Base-by-base conservation (phyloP, 1,284 basidiomycete species). In the Athelia sp. region DNA sequence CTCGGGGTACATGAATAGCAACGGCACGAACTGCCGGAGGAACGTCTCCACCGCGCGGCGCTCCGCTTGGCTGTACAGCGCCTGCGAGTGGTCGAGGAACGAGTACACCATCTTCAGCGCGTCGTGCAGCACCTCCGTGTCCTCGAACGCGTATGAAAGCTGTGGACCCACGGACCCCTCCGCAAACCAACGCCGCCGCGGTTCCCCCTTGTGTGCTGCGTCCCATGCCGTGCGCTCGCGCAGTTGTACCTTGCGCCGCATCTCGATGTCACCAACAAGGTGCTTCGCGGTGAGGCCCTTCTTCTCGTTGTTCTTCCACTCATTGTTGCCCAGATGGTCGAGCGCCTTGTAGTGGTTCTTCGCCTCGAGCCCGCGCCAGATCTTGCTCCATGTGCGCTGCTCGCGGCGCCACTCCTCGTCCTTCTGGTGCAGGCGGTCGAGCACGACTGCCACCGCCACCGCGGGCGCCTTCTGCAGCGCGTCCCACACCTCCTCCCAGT, bases 271-370 rank as follows among this genome's bases (percentile, higher is more conserved):
- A 40, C 76, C 78, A 43, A 98, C 84, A 60, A 99, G 89, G 54
- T 87, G 78, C 70, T 96, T 98, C 44, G 87, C 79, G 3, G 93
- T 96, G 62, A 97, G 89, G 47, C 82, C 84, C 75, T 98, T 98
- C 80, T 98, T 98, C 74, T 99, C 97, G 64, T 91, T 92, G 43
- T 80, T 78, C 74, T 98, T 98, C 83, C 97, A 97, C 19, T 40
- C 36, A 54, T 81, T 85, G 62, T 93, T 89, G 4, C 93, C 94
- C 63, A 98, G 95, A 63, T 98, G 93, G 65, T 99, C 97, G 51
- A 98, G 81, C 40, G 89, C 89, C 73, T 97, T 97, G 81, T 95
- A 95, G 66, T 96, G 98, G 73, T 98, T 98, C 69, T 93, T 92
- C 50, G 87, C 87, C 62, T 98, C 96, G 42, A 98, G 90, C 67